Evolutionary conservation across 176 grass and related monocot species (phyloP), one percentile per base, ranked within the genome.

Genomic region (Luzula sylvatica): DNA sequence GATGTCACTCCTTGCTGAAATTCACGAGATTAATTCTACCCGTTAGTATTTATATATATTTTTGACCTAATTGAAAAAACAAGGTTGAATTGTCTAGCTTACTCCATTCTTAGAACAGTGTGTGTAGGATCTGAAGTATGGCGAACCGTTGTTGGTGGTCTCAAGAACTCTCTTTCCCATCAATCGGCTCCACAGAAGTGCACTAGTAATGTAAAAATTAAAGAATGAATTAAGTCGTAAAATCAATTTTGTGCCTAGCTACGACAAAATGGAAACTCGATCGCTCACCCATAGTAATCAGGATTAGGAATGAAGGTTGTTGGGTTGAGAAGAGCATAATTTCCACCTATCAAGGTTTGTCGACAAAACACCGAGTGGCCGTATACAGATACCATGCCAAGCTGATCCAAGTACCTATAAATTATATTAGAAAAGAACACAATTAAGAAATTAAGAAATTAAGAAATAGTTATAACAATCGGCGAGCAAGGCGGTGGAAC

Each of bases 311-410:
- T 50, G 65, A 78, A 73, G 3, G 74, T 78, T 32, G 41, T 70
- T 43, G 74, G 61, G 75, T 84, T 52, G 29, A 84, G 74, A 35
- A 84, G 75, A 54, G 62, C 75, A 72, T 84, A 84, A 69, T 84
- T 78, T 26, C 80, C 74, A 50, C 80, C 80, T 57, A 78, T 68
- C 57, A 84, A 55, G 27, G 74, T 44, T 68, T 84, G 80, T 5
- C 80, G 38, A 55, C 80, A 84, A 46, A 78, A 84, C 11, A 78
- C 75, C 43, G 62, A 74, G 74, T 76, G 75, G 45, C 68, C 61
- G 27, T 52, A 70, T 17, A 47, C 70, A 13, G 75, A 60, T 1
- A 72, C 65, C 74, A 84, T 84, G 0, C 57, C 74, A 53, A 84
- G 80, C 64, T 84, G 80, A 68, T 84, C 80, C 39, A 84, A 68